Base-by-base conservation (phyloP, 768 basidiomycete genomes). In the Guyanaporus albipodus region DNA sequence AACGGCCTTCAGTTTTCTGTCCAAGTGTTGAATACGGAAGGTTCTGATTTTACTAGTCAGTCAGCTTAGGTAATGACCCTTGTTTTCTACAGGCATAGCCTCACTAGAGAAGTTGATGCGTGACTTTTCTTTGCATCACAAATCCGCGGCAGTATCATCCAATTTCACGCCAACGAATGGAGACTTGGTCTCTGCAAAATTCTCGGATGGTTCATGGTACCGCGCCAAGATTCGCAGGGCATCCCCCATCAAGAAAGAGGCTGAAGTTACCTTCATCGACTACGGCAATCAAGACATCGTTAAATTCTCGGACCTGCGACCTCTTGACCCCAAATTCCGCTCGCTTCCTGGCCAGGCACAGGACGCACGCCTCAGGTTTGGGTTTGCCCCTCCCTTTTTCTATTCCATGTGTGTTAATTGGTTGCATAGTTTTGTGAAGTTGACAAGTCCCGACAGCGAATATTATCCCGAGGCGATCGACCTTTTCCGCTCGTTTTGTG, bases 121-220 rank as follows among this genome's bases (percentile, higher is more conserved):
- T 42, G 93, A 98, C 50, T 96, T 99, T 59, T 87, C 91, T 6
- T 59, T 87, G 28, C 83, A 94, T 66, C 91, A 98, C 69, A 79
- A 80, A 36, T 77, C 80, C 34, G 75, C 83, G 12, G 67, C 77
- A 18, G 64, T 77, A 15, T 75, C 87, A 4, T 56, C 84, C n/a
- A 79, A 77, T 40, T 94, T 92, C 59, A 72, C 73, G 5, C 95
- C 95, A 1, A 83, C 81, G 61, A 80, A 77, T 17, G 93, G 93
- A 8, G 93, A 97, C 46, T 73, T 97, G 22, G 90, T 99, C 15
- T 91, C 91, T 11, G 95, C 93, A 15, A 92, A 92, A 62, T 97
- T 97, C 69, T 88, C 87, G 38, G 88, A 96, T 59, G 90, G 90
- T 8, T 74, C 85, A 38, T 99, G 95, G 96, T 97, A 98, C 68